A percentile compares a stretch with the other conserved stretches of the same genome.
Conservation (phyloP, 805 yeast species). For the Nakazawaea anatomiae region DNA sequence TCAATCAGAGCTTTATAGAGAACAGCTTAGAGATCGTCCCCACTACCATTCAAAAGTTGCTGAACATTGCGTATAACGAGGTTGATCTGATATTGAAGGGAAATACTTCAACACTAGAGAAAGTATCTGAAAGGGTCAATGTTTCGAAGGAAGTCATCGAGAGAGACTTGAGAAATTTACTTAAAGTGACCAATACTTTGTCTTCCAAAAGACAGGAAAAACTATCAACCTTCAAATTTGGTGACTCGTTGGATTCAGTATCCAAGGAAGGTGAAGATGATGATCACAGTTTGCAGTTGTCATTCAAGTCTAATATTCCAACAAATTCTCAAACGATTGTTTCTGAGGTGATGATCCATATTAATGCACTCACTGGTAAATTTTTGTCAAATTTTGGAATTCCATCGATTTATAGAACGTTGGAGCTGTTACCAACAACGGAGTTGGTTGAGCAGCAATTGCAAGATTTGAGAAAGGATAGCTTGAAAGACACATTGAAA, state of each 20-base stretch:
- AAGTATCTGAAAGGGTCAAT: slow-evolving; percentile 3
- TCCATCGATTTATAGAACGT: slow-evolving; percentile 46
- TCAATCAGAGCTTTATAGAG: slow-evolving; percentile 15
- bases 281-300: slow-evolving; percentile 15
- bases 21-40: slow-evolving; percentile 30
- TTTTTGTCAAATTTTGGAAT: slow-evolving; percentile 36
- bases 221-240: slow-evolving; percentile 21
- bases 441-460: slow-evolving; percentile 17
- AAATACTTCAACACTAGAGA: slow-evolving; percentile 11
- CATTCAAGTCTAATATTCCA: slow-evolving; percentile 15
- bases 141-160: slow-evolving; percentile 10
- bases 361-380: slow-evolving; percentile 57
- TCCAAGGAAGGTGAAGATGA: slow-evolving; percentile 19
- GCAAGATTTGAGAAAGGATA: slow-evolving; percentile 17
- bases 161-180: slow-evolving; percentile 31
- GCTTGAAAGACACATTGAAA: slow-evolving; percentile 13
- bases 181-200: slow-evolving; percentile 24
- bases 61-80: slow-evolving; percentile 53
- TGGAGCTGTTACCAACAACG: slow-evolving; percentile 18
- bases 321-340: slow-evolving; percentile 60
- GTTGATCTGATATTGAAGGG: slow-evolving; percentile 48
- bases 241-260: slow-evolving; percentile 14
- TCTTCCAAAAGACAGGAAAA: slow-evolving; percentile 28
- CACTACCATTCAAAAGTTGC: slow-evolving; percentile 39
- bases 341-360: slow-evolving; percentile 77